phyloP scores from a whole-genome alignment of 768 basidiomycete species.

The Termitomyces sp. region DNA sequence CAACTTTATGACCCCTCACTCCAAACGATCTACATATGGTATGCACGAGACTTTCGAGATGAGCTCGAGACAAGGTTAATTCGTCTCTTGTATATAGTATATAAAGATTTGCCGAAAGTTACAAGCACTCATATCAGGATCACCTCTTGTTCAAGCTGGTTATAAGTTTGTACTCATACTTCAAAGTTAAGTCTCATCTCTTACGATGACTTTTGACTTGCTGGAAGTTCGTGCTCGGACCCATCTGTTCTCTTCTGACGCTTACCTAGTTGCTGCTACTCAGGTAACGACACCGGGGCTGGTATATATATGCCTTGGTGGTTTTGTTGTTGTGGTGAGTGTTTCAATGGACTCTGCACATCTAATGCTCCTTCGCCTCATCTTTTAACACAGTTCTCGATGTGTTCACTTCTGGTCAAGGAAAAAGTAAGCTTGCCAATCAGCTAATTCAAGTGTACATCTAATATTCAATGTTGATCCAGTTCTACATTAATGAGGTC shows the following conservation, averaged over 20 bases:
- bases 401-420: conserved; percentile 78
- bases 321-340: conserved; percentile 25
- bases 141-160: too few relatives aligned
- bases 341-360: not conserved
- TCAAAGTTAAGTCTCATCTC: too few relatives aligned
- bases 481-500: conserved; percentile 92
- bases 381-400: conserved; percentile 58
- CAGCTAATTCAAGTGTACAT: not conserved
- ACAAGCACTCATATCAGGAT: too few relatives aligned
- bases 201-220: conserved; percentile 12
- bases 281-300: conserved; percentile 51
- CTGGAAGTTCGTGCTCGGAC: conserved; percentile 31
- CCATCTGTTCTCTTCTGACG: conserved; percentile 5
- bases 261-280: conserved; percentile 21
- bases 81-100: too few relatives aligned
- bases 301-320: conserved; percentile 63
- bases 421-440: conserved; percentile 52
- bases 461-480: not conserved
- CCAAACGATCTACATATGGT: too few relatives aligned
- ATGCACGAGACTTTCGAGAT: too few relatives aligned
- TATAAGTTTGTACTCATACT: too few relatives aligned
- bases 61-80: too few relatives aligned
- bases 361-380: not conserved
- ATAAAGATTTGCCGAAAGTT: too few relatives aligned
- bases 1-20: too few relatives aligned